These are phyloP conservation scores for Kluyveromyces aestuarii DNA, from an alignment of 805 yeast species.

Conservation along the genomic window DNA sequence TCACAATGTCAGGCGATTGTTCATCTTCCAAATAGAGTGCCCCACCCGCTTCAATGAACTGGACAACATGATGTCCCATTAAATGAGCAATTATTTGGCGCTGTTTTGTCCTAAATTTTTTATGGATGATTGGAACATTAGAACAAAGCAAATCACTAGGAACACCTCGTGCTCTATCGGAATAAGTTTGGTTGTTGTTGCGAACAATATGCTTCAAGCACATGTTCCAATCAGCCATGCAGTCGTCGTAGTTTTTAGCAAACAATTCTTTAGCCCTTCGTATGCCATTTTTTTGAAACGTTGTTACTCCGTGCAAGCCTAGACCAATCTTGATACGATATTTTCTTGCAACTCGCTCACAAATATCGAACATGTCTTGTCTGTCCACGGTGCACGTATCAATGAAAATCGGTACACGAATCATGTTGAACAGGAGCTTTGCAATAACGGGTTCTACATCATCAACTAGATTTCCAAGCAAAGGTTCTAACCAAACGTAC, in stretches of 20 bases:
- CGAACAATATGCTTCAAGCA: conserved; percentile 18
- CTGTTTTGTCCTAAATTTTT: conserved; percentile 14
- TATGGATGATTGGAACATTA: conserved; percentile 8
- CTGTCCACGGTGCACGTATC: conserved; percentile 23
- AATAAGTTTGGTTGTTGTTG: conserved; percentile 11
- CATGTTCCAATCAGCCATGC: conserved; percentile 19
- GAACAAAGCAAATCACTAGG: conserved; percentile 18
- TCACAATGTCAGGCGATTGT: neutral
- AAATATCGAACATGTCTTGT: conserved; percentile 23
- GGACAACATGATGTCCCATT: conserved; percentile 15
- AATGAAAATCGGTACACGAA: conserved; percentile 23
- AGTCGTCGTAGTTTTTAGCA: conserved; percentile 10
- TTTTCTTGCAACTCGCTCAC: conserved; percentile 15
- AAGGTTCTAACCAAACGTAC: conserved; percentile 25
- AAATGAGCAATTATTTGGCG: conserved; percentile 13
- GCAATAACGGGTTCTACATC: conserved; percentile 12
- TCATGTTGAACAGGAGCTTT: conserved; percentile 11
- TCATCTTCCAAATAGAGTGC: conserved; percentile 20
- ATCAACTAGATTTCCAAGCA: conserved; percentile 16
- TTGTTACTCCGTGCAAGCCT: conserved; percentile 14
- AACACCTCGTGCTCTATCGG: conserved; percentile 13
- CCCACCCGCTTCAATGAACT: conserved; percentile 12
- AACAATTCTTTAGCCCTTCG: conserved; percentile 12
- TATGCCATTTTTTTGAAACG: conserved; percentile 15
- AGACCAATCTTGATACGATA: conserved; percentile 21